phyloP scores from a whole-genome alignment of 1,284 basidiomycete species.

The Puccinia coronata region DNA sequence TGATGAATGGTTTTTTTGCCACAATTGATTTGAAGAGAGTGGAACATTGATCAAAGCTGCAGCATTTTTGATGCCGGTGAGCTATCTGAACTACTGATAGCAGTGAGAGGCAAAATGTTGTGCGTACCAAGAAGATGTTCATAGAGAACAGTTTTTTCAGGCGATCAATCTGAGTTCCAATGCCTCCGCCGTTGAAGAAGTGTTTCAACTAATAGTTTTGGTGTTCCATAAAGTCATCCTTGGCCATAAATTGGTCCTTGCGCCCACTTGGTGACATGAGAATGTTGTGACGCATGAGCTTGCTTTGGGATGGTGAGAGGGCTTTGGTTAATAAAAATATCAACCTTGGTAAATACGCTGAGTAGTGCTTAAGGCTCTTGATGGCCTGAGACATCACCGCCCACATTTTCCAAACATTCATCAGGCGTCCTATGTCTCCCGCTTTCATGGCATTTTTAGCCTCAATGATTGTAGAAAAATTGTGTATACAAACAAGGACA shows the following conservation, averaged over 20 bases:
- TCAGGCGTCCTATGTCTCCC: slow-evolving; percentile 4
- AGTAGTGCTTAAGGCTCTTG: neutral
- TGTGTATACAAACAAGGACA: neutral
- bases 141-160: neutral
- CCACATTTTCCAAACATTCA: slow-evolving; percentile 20
- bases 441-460: neutral
- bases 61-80: neutral
- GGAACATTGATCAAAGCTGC: neutral
- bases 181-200: neutral
- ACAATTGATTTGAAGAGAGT: neutral
- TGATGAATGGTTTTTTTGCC: neutral
- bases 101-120: neutral
- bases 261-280: slow-evolving; percentile 2
- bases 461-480: neutral
- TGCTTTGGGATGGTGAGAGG: neutral
- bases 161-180: neutral
- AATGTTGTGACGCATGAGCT: neutral
- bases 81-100: neutral
- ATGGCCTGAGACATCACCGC: neutral
- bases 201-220: slow-evolving; percentile 12
- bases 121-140: neutral
- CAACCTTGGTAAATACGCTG: neutral
- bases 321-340: neutral
- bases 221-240: slow-evolving; percentile 12
- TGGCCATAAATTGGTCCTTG: neutral